phyloP scores from a whole-genome alignment of 345 rosid genomes.

The Toxicodendron radicans region DNA sequence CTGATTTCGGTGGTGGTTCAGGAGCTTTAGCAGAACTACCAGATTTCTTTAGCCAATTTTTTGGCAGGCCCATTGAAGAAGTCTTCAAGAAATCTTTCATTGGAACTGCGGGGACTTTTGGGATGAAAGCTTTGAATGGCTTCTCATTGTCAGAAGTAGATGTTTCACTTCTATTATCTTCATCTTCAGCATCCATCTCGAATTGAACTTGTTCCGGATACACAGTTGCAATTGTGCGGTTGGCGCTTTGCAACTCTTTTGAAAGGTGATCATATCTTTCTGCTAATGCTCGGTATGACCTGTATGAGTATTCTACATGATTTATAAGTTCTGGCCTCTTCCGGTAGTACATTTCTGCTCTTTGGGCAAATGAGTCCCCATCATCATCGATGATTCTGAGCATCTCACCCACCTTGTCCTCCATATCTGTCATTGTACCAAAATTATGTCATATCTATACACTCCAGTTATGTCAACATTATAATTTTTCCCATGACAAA shows the following conservation, averaged over 20 bases:
- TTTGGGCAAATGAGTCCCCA: slow-evolving; percentile 70
- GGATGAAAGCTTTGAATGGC: slow-evolving; percentile 33
- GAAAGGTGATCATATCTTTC: slow-evolving; percentile 70
- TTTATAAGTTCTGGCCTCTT: slow-evolving; percentile 72
- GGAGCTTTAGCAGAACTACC: slow-evolving; percentile 32
- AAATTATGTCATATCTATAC: not conserved
- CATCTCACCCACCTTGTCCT: slow-evolving; percentile 55
- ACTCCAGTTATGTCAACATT: not conserved
- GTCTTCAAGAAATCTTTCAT: slow-evolving; percentile 43
- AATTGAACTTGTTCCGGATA: slow-evolving; percentile 71
- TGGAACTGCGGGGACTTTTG: slow-evolving; percentile 46
- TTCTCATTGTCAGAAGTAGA: slow-evolving; percentile 16
- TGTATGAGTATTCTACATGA: slow-evolving; percentile 63
- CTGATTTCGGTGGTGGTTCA: slow-evolving; percentile 35
- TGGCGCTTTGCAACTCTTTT: slow-evolving; percentile 78
- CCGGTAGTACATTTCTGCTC: slow-evolving; percentile 77
- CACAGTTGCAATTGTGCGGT: slow-evolving; percentile 66
- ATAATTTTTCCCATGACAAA: too few relatives aligned
- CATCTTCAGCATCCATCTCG: slow-evolving; percentile 51
- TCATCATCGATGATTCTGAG: slow-evolving; percentile 64
- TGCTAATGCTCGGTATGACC: slow-evolving; percentile 71
- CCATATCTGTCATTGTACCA: slow-evolving; percentile 57
- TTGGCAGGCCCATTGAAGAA: slow-evolving; percentile 32
- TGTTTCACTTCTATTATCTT: slow-evolving; percentile 25
- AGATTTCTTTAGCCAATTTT: slow-evolving; percentile 41